phyloP scores from a whole-genome alignment of 352 stramenopile species.

The Phytopythium oedochilum region DNA sequence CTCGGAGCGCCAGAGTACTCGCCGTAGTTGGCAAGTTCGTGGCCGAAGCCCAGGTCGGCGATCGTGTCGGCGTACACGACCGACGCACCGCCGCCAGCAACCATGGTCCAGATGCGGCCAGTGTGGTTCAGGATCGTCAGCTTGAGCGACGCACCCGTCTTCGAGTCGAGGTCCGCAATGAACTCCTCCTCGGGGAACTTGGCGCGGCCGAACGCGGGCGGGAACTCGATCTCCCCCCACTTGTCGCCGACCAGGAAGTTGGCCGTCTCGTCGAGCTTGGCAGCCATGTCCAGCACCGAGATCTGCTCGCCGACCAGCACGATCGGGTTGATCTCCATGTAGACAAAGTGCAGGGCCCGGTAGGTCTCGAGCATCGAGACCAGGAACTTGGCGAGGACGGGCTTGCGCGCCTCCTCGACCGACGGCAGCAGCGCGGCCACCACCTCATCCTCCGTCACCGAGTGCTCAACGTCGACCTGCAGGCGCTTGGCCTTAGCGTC shows the following conservation, averaged over 20 bases:
- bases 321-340: constrained; percentile 98
- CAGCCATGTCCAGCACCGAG: constrained; percentile 94
- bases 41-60: constrained; percentile 90
- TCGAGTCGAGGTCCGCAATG: constrained; percentile 93
- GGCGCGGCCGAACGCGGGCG: constrained; percentile 92
- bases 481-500: constrained; percentile 92
- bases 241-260: constrained; percentile 91
- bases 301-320: constrained; percentile 91
- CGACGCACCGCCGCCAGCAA: constrained; percentile 93
- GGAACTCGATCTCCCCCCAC: constrained; percentile 95
- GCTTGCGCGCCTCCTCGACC: constrained; percentile 74
- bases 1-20: constrained; percentile 97
- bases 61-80: constrained; percentile 98
- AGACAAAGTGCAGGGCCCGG: constrained; percentile 95
- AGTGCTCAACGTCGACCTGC: constrained; percentile 76
- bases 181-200: constrained; percentile 96
- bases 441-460: constrained; percentile 72
- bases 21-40: constrained; percentile 96
- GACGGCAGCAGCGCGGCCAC: constrained; percentile 65
- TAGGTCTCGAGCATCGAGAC: constrained; percentile 90
- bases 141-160: constrained; percentile 95
- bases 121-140: constrained; percentile 96
- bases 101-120: constrained; percentile 96
- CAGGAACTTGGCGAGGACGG: constrained; percentile 88
- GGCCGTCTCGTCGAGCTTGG: constrained; percentile 96